Base-by-base conservation (phyloP, 768 basidiomycete species). In the Boletus pseudopeckii region DNA sequence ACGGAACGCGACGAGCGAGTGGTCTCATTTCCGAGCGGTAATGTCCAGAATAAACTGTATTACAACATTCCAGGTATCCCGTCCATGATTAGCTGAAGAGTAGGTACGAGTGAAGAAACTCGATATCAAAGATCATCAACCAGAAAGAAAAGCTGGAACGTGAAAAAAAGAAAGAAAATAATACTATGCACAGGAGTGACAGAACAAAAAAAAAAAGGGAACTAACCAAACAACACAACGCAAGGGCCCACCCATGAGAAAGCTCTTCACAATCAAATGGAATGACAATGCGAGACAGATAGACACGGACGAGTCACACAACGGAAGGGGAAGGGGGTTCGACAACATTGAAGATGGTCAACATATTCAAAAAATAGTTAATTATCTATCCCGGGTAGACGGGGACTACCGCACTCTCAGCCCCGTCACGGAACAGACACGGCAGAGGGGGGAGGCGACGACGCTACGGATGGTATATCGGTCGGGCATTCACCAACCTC, bases 61-160 rank as follows among this genome's bases (percentile, higher is more conserved):
- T 69, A 69, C 70, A 69, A 70, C 68, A 71, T 66, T 55, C 64
- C 70, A 69, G 68, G 68, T 71, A 66, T 71, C 60, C 61, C 55
- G 52, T 44, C 57, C 42, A 48, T 44, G 53, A 69, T 69, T 69
- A 69, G 50, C 36, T 48, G 53, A 54, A 53, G 36, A 39, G 37
- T 67, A 68, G 61, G 66, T 69, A 71, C 46, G 30, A 32, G 55
- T 38, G 51, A 58, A 46, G 48, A 55, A 53, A 47, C 53, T 50
- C 57, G 50, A 55, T 55, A 56, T 52, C 57, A 57, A 49, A 41
- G 51, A 53, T 46, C n/a, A 48, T 57, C 53, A 42, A 40, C 32
- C 32, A 17, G 22, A 14, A 43, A 22, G 8, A 33, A 53, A 8
- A 3, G 10, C 10, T 32, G 30, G 10, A 32, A 32, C 30, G 7